Conservation (phyloP, 164 flowering plant genomes). For the Kingdonia uniflora region DNA sequence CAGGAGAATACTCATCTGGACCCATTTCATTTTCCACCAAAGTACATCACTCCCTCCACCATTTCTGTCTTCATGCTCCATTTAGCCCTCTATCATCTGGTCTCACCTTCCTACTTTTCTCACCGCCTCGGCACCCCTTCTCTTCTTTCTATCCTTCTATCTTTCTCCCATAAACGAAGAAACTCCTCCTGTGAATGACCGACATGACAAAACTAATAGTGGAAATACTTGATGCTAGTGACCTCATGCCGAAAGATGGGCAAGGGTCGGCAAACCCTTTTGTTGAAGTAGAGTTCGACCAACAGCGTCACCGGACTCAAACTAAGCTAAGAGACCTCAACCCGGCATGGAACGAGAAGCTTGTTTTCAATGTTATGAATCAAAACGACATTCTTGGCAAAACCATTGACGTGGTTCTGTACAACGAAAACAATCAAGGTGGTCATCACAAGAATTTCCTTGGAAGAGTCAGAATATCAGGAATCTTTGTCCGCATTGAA, state of each 20-base stretch:
- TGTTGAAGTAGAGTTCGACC: slow-evolving; percentile 66
- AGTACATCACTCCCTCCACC: slow-evolving; percentile 5
- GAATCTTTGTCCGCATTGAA: slow-evolving; percentile 44
- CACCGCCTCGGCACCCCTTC: slow-evolving; percentile 9
- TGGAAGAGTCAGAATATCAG: slow-evolving; percentile 73
- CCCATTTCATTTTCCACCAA: slow-evolving; percentile 16
- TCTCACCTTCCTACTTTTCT: slow-evolving; percentile 8
- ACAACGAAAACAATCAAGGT: slow-evolving; percentile 41
- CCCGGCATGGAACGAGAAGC: slow-evolving; percentile 68
- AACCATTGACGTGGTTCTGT: slow-evolving; percentile 45
- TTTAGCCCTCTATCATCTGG: slow-evolving; percentile 14
- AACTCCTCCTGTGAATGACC: background rate
- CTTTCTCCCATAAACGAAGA: slow-evolving; percentile 1
- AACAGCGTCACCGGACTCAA: slow-evolving; percentile 47
- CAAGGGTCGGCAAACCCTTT: slow-evolving; percentile 78
- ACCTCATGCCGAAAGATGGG: slow-evolving; percentile 87
- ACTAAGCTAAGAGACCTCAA: slow-evolving; percentile 59
- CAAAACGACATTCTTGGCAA: slow-evolving; percentile 30
- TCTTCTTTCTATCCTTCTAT: background rate
- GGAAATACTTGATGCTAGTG: slow-evolving; percentile 67
- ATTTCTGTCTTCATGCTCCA: slow-evolving; percentile 25
- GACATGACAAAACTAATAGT: slow-evolving; percentile 56
- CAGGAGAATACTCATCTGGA: slow-evolving; percentile 4
- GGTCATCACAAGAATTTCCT: slow-evolving; percentile 61
- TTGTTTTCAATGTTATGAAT: slow-evolving; percentile 47